Evolutionary conservation across 2,329 filamentous ascomycete species (phyloP).

Genomic region (Zymoseptoria passerinii): DNA sequence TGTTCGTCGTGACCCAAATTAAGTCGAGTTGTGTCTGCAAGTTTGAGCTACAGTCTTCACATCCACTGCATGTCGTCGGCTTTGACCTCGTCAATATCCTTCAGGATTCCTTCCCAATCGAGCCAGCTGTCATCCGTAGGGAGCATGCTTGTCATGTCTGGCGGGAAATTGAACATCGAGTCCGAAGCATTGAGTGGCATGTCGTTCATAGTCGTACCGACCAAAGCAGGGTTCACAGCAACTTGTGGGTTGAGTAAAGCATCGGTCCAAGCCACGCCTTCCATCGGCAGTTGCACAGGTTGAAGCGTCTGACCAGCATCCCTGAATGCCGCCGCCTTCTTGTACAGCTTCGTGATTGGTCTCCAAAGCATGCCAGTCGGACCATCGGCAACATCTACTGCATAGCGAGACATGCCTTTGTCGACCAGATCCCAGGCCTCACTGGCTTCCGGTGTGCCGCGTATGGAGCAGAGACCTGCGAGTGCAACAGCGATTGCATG

Average conservation of each 20-base stretch:
- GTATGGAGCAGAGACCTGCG: constrained; percentile 45
- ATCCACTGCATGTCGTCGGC: constrained; percentile 46
- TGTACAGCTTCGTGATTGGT: constrained; percentile 47
- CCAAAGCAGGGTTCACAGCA: background rate
- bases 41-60: constrained; percentile 29
- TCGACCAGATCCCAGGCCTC: constrained; percentile 46
- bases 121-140: constrained; percentile 23
- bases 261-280: background rate
- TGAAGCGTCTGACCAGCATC: constrained; percentile 7
- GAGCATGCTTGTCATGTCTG: constrained; percentile 15
- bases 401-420: constrained; percentile 37
- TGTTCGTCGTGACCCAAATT: background rate
- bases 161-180: constrained; percentile 13
- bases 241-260: background rate
- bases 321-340: constrained; percentile 35
- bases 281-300: background rate
- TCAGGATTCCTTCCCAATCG: constrained; percentile 30
- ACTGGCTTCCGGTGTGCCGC: constrained; percentile 39
- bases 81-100: constrained; percentile 37
- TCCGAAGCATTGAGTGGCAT: constrained; percentile 1
- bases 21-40: background rate
- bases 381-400: constrained; percentile 42
- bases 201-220: background rate
- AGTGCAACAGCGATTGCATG: constrained; percentile 47
- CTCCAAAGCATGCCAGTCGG: constrained; percentile 46